Evolutionary conservation across 1,284 basidiomycete species (phyloP).

Genomic region (Ustilago hordei): DNA sequence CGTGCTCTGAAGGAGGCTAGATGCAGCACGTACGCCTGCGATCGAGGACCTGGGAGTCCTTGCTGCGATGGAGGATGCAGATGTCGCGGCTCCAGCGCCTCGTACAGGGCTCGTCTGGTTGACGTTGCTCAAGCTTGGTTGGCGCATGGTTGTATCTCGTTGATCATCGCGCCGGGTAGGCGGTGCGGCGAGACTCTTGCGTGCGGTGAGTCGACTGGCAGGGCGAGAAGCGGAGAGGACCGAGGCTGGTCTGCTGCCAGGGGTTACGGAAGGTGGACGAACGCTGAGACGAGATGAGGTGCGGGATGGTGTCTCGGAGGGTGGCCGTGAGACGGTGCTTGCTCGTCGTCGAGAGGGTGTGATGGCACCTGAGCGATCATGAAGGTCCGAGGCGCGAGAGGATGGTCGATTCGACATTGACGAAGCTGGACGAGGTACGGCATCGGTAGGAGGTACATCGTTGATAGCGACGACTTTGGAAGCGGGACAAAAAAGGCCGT

Average conservation of each 20-base stretch:
- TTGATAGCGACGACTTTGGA: constrained; percentile 75
- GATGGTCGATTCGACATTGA: constrained; percentile 58
- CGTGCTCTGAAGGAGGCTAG: constrained; percentile 22
- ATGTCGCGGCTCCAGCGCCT: constrained; percentile 11
- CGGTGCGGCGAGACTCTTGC: constrained; percentile 48
- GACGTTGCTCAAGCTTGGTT: constrained; percentile 28
- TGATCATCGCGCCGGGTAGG: constrained; percentile 21
- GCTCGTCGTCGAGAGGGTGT: constrained; percentile 46
- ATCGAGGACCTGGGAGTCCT: constrained; percentile 41
- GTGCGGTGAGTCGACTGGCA: constrained; percentile 43
- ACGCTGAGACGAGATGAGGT: constrained; percentile 42
- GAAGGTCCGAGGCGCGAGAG: constrained; percentile 45
- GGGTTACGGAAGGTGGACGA: constrained; percentile 48
- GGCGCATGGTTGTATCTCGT: constrained; percentile 27
- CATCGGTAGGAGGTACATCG: constrained; percentile 53
- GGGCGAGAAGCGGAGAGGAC: constrained; percentile 54
- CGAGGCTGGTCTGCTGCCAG: constrained; percentile 41
- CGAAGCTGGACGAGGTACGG: constrained; percentile 63
- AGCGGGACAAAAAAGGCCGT: constrained; percentile 89
- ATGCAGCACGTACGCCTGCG: constrained; percentile 28
- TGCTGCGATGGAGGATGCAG: constrained; percentile 21
- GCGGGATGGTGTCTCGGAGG: constrained; percentile 46
- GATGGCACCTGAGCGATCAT: constrained; percentile 33
- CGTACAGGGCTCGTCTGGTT: constrained; percentile 64
- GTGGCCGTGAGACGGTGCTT: constrained; percentile 35